Percentiles rank a stretch among this genome's conserved stretches.
These are phyloP conservation scores for Trichoderma erinaceum DNA, from an alignment of 495 filamentous ascomycete genomes.

Conservation along the genomic window DNA sequence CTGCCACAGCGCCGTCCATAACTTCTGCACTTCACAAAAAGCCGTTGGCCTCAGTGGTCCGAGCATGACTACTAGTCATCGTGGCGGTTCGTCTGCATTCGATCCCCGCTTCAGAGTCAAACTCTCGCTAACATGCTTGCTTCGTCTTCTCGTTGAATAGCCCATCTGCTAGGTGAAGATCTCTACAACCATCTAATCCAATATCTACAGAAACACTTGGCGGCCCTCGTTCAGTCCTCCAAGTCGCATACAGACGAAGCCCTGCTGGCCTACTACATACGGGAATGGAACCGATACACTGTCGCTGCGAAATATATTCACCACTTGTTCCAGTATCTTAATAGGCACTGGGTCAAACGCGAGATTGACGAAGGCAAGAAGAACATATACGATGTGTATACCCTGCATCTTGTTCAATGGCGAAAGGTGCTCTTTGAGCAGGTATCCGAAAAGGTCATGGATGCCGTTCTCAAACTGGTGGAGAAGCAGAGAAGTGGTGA, in stretches of 20 bases:
- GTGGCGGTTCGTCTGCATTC: constrained; percentile 60
- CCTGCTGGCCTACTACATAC: constrained; percentile 88
- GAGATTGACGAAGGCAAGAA: constrained; percentile 99
- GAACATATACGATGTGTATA: constrained; percentile 96
- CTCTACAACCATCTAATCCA: constrained; percentile 84
- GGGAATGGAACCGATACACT: constrained; percentile 94
- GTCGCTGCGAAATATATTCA: constrained; percentile 94
- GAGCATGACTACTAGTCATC: constrained; percentile 38
- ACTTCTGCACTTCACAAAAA: constrained; percentile 98
- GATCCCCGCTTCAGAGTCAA: too few relatives aligned
- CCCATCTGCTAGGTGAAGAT: constrained; percentile 92
- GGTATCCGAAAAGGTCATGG: constrained; percentile 86
- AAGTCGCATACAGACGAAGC: constrained; percentile 81
- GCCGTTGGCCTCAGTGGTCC: constrained; percentile 47
- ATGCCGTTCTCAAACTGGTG: constrained; percentile 86
- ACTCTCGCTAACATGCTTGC: neutral
- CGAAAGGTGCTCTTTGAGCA: constrained; percentile 79
- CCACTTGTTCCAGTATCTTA: constrained; percentile 94
- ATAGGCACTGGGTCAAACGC: constrained; percentile 97
- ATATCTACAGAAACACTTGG: constrained; percentile 74
- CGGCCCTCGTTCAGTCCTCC: constrained; percentile 57
- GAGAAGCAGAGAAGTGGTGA: constrained; percentile 97
- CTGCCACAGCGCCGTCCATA: constrained; percentile 74
- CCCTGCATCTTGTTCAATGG: constrained; percentile 91
- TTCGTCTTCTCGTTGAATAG: constrained; percentile 35